Percentiles rank a stretch among this genome's conserved stretches.
phyloP scores from a whole-genome alignment of 2,329 filamentous ascomycete species.

The Cladosporium halotolerans region DNA sequence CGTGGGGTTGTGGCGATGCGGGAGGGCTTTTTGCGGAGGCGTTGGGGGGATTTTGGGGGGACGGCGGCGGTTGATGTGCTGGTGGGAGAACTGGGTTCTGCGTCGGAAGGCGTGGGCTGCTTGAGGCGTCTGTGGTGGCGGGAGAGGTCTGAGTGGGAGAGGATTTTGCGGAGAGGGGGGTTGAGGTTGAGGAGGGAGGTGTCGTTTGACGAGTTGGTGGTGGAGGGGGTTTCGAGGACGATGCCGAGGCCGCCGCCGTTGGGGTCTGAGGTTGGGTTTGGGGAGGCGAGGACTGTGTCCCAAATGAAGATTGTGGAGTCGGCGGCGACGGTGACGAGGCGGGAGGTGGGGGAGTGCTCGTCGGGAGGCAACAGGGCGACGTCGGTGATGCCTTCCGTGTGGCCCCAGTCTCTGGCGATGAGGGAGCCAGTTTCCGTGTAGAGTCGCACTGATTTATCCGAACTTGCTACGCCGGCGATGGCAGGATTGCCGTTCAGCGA shows the following conservation, averaged over 20 bases:
- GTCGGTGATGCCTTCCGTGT: slow-evolving; percentile 88
- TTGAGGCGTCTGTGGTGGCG: slow-evolving; percentile 57
- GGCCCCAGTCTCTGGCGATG: slow-evolving; percentile 85
- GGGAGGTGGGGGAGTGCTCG: slow-evolving; percentile 34
- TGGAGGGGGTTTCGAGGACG: slow-evolving; percentile 1
- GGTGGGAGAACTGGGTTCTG: slow-evolving; percentile 27
- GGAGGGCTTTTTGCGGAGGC: slow-evolving; percentile 41
- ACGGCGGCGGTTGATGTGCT: slow-evolving; percentile 31
- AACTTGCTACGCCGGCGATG: slow-evolving; percentile 82
- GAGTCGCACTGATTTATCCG: slow-evolving; percentile 88
- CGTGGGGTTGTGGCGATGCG: slow-evolving; percentile 42
- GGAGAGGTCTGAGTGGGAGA: slow-evolving; percentile 81
- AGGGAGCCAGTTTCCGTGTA: slow-evolving; percentile 78
- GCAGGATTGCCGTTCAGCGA: slow-evolving; percentile 56
- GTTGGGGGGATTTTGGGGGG: slow-evolving; percentile 44
- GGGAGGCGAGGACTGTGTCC: slow-evolving; percentile 24
- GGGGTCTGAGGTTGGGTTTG: slow-evolving; percentile 2
- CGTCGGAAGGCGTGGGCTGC: slow-evolving; percentile 24
- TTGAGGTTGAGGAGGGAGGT: slow-evolving; percentile 22
- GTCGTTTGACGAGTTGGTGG: neutral
- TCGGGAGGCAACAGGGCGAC: slow-evolving; percentile 56
- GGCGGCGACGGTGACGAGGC: slow-evolving; percentile 43
- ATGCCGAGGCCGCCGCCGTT: slow-evolving; percentile 3
- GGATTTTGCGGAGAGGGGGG: slow-evolving; percentile 75
- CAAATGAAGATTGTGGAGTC: slow-evolving; percentile 48